phyloP scores from a whole-genome alignment of 2,329 filamentous ascomycete genomes.

The Macrophomina phaseolina region DNA sequence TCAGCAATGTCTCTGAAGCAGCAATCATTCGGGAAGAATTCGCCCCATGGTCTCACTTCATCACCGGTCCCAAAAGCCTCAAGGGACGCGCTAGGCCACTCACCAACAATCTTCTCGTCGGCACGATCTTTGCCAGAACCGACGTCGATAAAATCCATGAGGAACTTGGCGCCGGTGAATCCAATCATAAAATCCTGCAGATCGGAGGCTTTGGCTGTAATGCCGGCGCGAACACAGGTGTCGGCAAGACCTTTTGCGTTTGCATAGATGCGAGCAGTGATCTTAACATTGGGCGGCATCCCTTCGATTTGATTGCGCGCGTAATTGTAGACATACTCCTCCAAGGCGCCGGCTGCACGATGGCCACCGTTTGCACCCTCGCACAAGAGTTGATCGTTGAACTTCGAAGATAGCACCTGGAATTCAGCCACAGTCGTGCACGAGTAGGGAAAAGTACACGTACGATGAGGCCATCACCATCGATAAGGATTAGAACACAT shows the following conservation, averaged over 20 bases:
- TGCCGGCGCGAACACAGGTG: constrained; percentile 52
- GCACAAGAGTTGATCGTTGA: constrained; percentile 57
- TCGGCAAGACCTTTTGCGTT: constrained; percentile 59
- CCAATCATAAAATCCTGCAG: constrained; percentile 61
- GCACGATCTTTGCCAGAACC: constrained; percentile 54
- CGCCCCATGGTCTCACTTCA: too few relatives aligned
- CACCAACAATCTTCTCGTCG: constrained; percentile 56
- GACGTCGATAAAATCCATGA: constrained; percentile 55
- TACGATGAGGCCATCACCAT: constrained; percentile 60
- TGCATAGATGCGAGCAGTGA: constrained; percentile 60
- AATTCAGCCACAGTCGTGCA: not conserved
- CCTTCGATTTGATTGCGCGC: constrained; percentile 38
- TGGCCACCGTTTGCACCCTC: constrained; percentile 60
- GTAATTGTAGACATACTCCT: constrained; percentile 50
- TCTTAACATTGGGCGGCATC: constrained; percentile 51
- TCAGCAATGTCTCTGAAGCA: constrained; percentile 23
- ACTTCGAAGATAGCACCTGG: constrained; percentile 35
- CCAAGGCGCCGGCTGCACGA: constrained; percentile 58
- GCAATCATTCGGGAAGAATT: not conserved
- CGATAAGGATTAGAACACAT: constrained; percentile 60
- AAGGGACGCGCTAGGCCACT: constrained; percentile 35
- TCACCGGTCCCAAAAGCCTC: too few relatives aligned
- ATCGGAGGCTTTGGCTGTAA: constrained; percentile 48
- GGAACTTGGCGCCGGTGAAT: constrained; percentile 57
- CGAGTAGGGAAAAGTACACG: not conserved